Base-by-base conservation (phyloP, 306 rosid genomes). In the Alnus rubra region DNA sequence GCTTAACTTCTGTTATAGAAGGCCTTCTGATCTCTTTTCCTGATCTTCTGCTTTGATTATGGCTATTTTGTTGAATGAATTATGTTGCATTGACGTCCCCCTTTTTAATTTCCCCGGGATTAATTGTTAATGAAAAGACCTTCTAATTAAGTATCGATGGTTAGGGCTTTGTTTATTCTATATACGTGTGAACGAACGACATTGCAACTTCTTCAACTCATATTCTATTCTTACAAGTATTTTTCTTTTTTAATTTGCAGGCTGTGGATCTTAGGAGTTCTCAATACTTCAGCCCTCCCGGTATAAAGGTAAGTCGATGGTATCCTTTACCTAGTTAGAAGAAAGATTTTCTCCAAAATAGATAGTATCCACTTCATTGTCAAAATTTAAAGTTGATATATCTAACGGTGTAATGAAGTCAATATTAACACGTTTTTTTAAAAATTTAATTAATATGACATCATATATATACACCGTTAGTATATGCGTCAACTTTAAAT, bases 201-300 rank as follows among this genome's bases (percentile, higher is more conserved):
- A n/a, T 16, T 4, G 51, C 16, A 42, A 67, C 19, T 9, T 18
- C 8, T 23, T 16, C 35, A 39, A 19, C 52, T 77, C 64, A 53
- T 51, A 16, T 39, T 67, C 7, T 67, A 16, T 67, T 67, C 51
- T 42, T 9, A 67, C 51, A 16, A 12, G 7, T 11, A n/a, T 45
- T 33, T 69, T 50, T 70, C n/a, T 72, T 77, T 62, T 54, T 59
- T 71, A 30, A 72, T 80, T 68, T 74, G 75, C 89, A 88, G 89
- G 84, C 79, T 12, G 89, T 78, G 69, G 89, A 90, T 86, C 88
- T 86, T 53, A 81, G 82, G 82, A 85, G 84, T 59, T 82, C 59
- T 47, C 86, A 84, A 74, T 81, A 69, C 85, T 80, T 78, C 50
- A 81, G 78, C 48, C 85, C 89, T 35, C 79, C 85, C 4, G 18